Evolutionary conservation across 1,139 yeast species (phyloP).

Genomic region (Diutina neorugosa): DNA sequence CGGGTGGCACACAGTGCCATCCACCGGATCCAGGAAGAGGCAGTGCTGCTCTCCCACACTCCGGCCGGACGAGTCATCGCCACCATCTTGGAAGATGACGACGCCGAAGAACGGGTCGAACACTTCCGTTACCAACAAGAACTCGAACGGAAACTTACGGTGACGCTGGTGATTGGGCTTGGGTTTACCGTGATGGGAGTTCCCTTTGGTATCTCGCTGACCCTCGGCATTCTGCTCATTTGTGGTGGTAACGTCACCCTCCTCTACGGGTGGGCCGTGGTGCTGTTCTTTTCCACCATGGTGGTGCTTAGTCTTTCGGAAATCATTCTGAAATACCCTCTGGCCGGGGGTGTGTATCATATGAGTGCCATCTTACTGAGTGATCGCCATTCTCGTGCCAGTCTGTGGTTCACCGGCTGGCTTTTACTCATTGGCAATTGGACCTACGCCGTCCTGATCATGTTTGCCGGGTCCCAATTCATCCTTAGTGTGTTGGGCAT

Average conservation of each 20-base stretch:
- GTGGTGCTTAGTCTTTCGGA: conserved; percentile 61
- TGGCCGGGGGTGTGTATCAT: conserved; percentile 66
- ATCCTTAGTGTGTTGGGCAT: conserved; percentile 54
- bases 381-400: conserved; percentile 37
- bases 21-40: neutral
- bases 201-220: conserved; percentile 62
- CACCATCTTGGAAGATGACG: conserved; percentile 15
- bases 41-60: neutral
- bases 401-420: conserved; percentile 76
- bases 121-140: conserved; percentile 65
- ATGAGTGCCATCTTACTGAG: conserved; percentile 61
- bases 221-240: conserved; percentile 52
- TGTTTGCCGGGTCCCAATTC: conserved; percentile 67
- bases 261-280: conserved; percentile 57
- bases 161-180: conserved; percentile 56
- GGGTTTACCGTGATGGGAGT: conserved; percentile 75
- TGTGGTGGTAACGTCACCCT: conserved; percentile 70
- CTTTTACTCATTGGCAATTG: conserved; percentile 60
- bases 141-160: conserved; percentile 50
- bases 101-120: conserved; percentile 47
- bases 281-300: conserved; percentile 46
- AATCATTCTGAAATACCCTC: conserved; percentile 62
- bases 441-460: conserved; percentile 62
- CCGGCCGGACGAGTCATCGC: conserved; percentile 4
- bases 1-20: conserved; percentile 2